Evolutionary conservation across 2,329 filamentous ascomycete species (phyloP), one percentile per base, ranked within the genome.

Genomic region (Cordyceps fumosorosea): DNA sequence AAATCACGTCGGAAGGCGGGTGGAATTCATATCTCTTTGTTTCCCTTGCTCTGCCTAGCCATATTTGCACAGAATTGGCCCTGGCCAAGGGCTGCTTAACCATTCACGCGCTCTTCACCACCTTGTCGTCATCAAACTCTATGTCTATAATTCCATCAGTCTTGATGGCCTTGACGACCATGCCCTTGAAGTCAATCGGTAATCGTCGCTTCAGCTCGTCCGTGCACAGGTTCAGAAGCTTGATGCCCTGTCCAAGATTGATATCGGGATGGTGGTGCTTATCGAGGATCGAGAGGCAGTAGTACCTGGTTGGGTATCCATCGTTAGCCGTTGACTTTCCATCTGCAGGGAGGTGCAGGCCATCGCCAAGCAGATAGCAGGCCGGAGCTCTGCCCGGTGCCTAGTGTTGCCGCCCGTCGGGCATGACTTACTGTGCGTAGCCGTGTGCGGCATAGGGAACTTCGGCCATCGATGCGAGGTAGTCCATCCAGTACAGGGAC

Each of bases 201-300:
- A 99, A 85, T 77, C 96, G 86, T 75, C 95, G 87, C 85, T 97
- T 96, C 74, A 99, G 80, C 82, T 99, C 95, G 75, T 98, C 93
- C 68, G 91, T 95, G 80, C 95, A 99, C 88, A 97, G 89, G 70
- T 86, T 88, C 71, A 99, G 81, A 66, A 99, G 86, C 82, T 96
- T 95, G 78, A 96, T 85, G 62, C 95, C 95, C 76, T 96, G 85
- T 65, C 89, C 92, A 60, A 95, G 87, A 65, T 84, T 85, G 76
- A 99, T 98, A 72, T 97, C 89, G 54, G 95, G 93, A 72, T 97
- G 90, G 76, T 99, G 95, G 76, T 99, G 95, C 82, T 99, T 99
- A 80, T 99, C 95, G 57, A 99, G 86, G 69, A 96, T 96, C 7
- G 91, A 96, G 65, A 99, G 84, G 76, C 95, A 99, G 83, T 99